These are phyloP conservation scores for Chrysoporthe austroafricana DNA, from an alignment of 2,329 filamentous ascomycete genomes.

Conservation along the genomic window DNA sequence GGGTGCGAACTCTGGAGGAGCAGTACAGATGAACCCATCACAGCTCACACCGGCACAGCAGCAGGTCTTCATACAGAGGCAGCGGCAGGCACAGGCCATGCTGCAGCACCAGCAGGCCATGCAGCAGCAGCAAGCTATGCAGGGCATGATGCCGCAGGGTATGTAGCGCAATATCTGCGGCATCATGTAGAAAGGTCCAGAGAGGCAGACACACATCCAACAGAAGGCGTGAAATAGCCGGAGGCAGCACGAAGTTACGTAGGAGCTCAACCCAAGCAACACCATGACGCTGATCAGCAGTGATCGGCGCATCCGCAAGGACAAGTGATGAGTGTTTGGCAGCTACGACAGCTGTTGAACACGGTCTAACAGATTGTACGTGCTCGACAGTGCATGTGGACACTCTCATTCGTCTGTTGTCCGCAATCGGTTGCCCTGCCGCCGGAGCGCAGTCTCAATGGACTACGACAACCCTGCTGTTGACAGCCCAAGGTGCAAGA, in stretches of 20 bases:
- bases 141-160: constrained; percentile 59
- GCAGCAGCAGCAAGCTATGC: constrained; percentile 49
- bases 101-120: constrained; percentile 44
- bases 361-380: too few species aligned
- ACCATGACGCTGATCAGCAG: too few species aligned
- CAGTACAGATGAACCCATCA: constrained; percentile 28
- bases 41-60: constrained; percentile 3
- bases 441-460: not conserved
- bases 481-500: not conserved
- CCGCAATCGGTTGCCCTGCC: not conserved
- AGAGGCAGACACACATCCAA: too few species aligned
- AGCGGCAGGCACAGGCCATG: constrained; percentile 42
- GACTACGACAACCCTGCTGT: not conserved
- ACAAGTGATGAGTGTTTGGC: not conserved
- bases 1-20: constrained; percentile 13
- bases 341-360: too few species aligned
- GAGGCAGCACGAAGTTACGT: too few species aligned
- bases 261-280: too few species aligned
- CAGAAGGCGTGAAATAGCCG: too few species aligned
- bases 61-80: constrained; percentile 33
- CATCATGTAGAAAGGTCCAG: not conserved
- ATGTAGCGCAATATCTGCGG: constrained; percentile 42
- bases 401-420: too few species aligned
- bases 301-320: not conserved
- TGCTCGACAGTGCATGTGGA: too few species aligned